These are phyloP conservation scores for Caloboletus firmus DNA, from an alignment of 1,284 basidiomycete genomes.

Conservation along the genomic window DNA sequence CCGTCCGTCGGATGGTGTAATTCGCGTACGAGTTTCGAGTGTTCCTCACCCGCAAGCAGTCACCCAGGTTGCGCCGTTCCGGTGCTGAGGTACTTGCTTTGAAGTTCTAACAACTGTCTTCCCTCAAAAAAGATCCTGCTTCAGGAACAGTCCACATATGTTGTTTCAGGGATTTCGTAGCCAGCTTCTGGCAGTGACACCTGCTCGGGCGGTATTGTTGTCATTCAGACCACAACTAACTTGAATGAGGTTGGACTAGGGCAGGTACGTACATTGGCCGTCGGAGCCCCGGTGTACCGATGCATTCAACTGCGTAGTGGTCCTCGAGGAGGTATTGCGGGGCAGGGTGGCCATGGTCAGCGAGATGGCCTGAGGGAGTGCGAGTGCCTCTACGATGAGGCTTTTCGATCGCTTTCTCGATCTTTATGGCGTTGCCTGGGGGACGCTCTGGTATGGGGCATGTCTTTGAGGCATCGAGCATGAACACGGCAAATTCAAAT, in stretches of 20 bases:
- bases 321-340: constrained; percentile 92
- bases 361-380: constrained; percentile 85
- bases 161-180: neutral
- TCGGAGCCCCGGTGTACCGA: neutral
- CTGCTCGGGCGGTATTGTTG: neutral
- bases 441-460: constrained; percentile 72
- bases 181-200: neutral
- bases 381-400: constrained; percentile 82
- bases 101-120: neutral
- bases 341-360: constrained; percentile 90
- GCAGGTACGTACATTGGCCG: neutral
- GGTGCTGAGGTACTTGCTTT: too few species aligned
- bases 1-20: neutral
- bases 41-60: neutral
- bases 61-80: neutral
- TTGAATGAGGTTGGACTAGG: neutral
- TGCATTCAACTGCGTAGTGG: constrained; percentile 79
- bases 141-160: neutral
- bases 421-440: constrained; percentile 70
- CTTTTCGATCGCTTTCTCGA: constrained; percentile 77
- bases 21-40: neutral
- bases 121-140: neutral
- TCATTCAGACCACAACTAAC: neutral
- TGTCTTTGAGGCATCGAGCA: constrained; percentile 93
- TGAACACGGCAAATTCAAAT: constrained; percentile 98